Base-by-base conservation (phyloP, 441 rosid genomes). In the Omphalea diandra region DNA sequence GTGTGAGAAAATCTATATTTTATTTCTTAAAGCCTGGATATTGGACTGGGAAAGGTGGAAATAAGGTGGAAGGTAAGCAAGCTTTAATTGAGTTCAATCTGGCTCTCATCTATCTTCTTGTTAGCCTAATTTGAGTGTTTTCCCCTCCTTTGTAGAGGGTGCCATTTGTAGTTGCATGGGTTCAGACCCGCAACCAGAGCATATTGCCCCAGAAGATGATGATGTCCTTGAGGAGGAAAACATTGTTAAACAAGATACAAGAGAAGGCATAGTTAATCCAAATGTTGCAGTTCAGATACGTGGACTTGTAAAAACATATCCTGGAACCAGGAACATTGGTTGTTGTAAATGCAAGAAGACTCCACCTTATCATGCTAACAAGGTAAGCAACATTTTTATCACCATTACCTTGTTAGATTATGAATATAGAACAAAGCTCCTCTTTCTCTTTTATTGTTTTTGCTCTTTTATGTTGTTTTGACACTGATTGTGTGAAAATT, bases 141-240 rank as follows among this genome's bases (percentile, higher is more conserved):
- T 7, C 35, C 63, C 57, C 20, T 69, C 12, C 52, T 63, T 56
- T 73, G 55, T 77, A 91, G 96, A 94, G 86, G 98, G 98, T 44
- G 84, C 94, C 71, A 73, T 91, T 65, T 95, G 96, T 83, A 85
- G 96, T 57, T 95, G 94, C 83, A 72, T 76, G 3, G 85, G 90
- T 61, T 87, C 91, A 44, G 80, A 80, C 61, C 92, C 96, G n/a
- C 81, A 79, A 0, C 40, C 50, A 46, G 94, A 88, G 63, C 74
- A 85, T 67, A 20, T 74, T 67, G 24, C 84, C 46, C 87, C 90
- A 38, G 96, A 95, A 36, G 99, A 95, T 20, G 84, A 84, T 76
- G 99, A 95, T 78, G 98, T 95, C 74, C 89, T 86, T 75, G 89
- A 84, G 78, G 98, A 95, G 81, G 97, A 95, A 82, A 88, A 66